A percentile compares a stretch with the other conserved stretches of the same genome.
phyloP scores from a whole-genome alignment of 345 rosid species.

The Sisymbrium irio region DNA sequence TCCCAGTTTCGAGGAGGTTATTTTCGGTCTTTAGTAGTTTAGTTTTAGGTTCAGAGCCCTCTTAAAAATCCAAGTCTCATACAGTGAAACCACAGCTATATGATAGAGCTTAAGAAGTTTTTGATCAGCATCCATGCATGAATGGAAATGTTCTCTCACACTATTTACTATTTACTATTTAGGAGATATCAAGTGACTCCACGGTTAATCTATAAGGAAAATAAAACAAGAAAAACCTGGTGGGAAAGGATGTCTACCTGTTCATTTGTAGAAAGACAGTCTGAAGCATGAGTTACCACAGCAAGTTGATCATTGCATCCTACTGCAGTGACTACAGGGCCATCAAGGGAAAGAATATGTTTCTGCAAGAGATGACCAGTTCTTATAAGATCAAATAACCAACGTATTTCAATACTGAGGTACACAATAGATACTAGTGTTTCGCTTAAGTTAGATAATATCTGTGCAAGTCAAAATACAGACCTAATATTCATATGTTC shows the following conservation, averaged over 20 bases:
- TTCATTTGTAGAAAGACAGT: constrained; percentile 77
- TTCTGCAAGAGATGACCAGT: constrained; percentile 50
- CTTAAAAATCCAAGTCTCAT: neutral
- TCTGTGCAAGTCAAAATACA: neutral
- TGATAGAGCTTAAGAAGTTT: neutral
- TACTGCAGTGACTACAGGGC: constrained; percentile 81
- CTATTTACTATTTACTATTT: neutral
- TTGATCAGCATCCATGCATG: neutral
- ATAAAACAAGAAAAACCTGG: neutral
- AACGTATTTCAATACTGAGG: neutral
- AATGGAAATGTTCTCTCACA: neutral
- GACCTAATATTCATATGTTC: neutral
- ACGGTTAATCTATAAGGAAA: neutral
- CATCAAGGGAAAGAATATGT: constrained; percentile 77
- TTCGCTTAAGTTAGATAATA: neutral
- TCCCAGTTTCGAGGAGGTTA: neutral
- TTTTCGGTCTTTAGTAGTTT: neutral
- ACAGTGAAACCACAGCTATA: neutral
- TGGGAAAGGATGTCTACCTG: constrained; percentile 47
- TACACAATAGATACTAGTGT: neutral
- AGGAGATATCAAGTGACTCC: neutral
- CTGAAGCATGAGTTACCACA: constrained; percentile 75
- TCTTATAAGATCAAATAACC: constrained; percentile 6
- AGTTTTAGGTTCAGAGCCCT: neutral
- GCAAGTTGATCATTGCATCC: constrained; percentile 83